Percentiles rank a stretch among this genome's conserved stretches.
Evolutionary conservation across 768 basidiomycete genomes (phyloP).

Genomic region (Scleroderma bovista): DNA sequence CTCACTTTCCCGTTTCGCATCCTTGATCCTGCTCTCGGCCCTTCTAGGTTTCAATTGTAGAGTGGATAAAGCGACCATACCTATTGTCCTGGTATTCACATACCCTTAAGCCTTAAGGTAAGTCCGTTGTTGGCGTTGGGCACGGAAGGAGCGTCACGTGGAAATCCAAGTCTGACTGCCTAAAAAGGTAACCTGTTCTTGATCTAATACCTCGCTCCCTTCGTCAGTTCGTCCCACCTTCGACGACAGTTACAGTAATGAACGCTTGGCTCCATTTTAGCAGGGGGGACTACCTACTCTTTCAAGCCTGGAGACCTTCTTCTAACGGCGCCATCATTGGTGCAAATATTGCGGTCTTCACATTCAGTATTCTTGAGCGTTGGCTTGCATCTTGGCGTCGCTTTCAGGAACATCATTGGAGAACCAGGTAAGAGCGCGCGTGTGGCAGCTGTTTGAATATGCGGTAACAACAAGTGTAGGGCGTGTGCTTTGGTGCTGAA

Average conservation of each 20-base stretch:
- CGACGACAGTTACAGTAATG: constrained; percentile 39
- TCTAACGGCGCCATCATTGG: constrained; percentile 69
- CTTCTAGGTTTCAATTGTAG: too few relatives aligned
- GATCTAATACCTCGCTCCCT: background rate
- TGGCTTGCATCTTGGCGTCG: constrained; percentile 55
- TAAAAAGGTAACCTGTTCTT: too few relatives aligned
- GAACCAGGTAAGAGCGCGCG: constrained; percentile 39
- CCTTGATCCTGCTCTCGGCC: too few relatives aligned
- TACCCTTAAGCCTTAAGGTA: too few relatives aligned
- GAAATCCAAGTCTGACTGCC: too few relatives aligned
- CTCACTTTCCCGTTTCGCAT: too few relatives aligned
- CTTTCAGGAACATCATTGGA: constrained; percentile 54
- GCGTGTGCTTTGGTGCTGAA: constrained; percentile 3
- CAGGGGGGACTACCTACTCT: constrained; percentile 58
- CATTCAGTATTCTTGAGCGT: constrained; percentile 67
- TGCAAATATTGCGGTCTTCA: constrained; percentile 64
- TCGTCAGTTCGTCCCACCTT: background rate
- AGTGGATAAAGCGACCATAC: too few relatives aligned
- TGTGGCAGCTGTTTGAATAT: background rate
- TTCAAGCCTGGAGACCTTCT: constrained; percentile 61
- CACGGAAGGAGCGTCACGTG: too few relatives aligned
- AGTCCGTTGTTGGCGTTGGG: too few relatives aligned
- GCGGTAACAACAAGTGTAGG: constrained; percentile 10
- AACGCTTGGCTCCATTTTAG: constrained; percentile 67
- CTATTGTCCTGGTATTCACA: too few relatives aligned